Evolutionary conservation across 2,329 filamentous ascomycete species (phyloP).

Genomic region (Calonectria fujianensis): DNA sequence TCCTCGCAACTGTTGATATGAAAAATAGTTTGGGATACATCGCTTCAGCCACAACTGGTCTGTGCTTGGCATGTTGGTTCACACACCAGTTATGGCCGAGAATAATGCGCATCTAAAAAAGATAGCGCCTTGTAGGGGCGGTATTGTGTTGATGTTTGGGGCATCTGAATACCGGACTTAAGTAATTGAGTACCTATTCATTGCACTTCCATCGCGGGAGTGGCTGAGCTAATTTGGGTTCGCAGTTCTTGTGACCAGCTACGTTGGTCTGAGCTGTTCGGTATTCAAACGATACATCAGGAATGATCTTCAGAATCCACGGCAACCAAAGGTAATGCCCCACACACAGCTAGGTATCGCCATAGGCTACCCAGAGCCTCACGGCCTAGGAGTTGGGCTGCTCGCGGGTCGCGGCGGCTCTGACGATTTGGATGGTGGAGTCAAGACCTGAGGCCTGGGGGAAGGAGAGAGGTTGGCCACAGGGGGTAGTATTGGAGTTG

Average conservation of each 20-base stretch:
- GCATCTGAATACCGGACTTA: constrained; percentile 36
- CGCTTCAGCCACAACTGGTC: constrained; percentile 14
- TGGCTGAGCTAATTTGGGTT: constrained; percentile 33
- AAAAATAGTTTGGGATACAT: constrained; percentile 35
- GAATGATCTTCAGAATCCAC: constrained; percentile 29
- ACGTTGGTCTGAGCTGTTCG: constrained; percentile 23
- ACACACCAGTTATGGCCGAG: constrained; percentile 21
- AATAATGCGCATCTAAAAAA: constrained; percentile 31
- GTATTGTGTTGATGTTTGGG: constrained; percentile 38
- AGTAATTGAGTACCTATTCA: constrained; percentile 36
- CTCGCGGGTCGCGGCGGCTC: constrained; percentile 48
- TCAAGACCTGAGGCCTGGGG: constrained; percentile 73
- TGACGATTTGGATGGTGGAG: constrained; percentile 74
- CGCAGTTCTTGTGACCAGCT: constrained; percentile 28
- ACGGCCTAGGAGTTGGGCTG: constrained; percentile 38
- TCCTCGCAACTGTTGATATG: background rate
- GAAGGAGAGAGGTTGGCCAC: constrained; percentile 75
- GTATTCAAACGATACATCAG: background rate
- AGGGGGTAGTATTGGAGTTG: constrained; percentile 73
- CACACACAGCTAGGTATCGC: no score
- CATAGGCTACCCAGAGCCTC: background rate
- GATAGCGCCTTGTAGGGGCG: constrained; percentile 40
- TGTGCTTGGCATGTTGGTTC: constrained; percentile 22
- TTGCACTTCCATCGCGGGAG: constrained; percentile 30
- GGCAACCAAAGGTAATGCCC: constrained; percentile 14